These are phyloP conservation scores for Digitaria exilis DNA, from an alignment of 202 grass and related monocot species.

Conservation along the genomic window DNA sequence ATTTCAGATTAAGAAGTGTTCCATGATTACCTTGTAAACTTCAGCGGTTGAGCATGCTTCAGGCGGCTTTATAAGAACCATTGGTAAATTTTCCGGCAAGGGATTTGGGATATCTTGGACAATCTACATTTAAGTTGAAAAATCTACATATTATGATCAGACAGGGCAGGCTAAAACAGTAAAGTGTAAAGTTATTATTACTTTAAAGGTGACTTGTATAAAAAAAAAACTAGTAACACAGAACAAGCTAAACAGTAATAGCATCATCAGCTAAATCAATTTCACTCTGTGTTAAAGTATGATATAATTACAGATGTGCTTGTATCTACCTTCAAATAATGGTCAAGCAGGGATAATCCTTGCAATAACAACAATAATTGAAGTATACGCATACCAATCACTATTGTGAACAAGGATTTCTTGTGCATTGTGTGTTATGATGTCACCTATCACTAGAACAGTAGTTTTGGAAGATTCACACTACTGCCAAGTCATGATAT, in stretches of 20 bases:
- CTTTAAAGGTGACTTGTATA: background rate
- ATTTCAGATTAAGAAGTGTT: constrained; percentile 26
- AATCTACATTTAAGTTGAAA: constrained; percentile 61
- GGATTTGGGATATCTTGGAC: constrained; percentile 74
- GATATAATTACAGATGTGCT: background rate
- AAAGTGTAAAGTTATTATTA: too few species aligned
- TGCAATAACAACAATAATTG: background rate
- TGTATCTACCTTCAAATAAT: background rate
- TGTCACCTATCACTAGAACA: background rate
- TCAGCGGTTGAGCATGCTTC: constrained; percentile 92
- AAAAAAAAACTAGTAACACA: background rate
- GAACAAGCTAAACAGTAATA: background rate
- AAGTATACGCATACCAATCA: background rate
- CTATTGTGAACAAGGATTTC: background rate
- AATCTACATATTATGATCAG: constrained; percentile 25
- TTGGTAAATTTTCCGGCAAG: constrained; percentile 64
- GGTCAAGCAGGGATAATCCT: background rate
- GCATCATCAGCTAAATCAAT: constrained; percentile 16
- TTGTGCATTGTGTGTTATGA: background rate
- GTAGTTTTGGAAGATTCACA: constrained; percentile 11
- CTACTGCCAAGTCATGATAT: background rate
- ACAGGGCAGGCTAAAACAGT: constrained; percentile 26
- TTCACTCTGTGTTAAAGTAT: constrained; percentile 14
- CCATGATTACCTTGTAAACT: constrained; percentile 87
- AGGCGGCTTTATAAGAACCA: constrained; percentile 93